Percentiles rank a stretch among this genome's conserved stretches.
These are phyloP conservation scores for Capsicum rhomboideum DNA, from an alignment of 257 asterid species.

Conservation along the genomic window DNA sequence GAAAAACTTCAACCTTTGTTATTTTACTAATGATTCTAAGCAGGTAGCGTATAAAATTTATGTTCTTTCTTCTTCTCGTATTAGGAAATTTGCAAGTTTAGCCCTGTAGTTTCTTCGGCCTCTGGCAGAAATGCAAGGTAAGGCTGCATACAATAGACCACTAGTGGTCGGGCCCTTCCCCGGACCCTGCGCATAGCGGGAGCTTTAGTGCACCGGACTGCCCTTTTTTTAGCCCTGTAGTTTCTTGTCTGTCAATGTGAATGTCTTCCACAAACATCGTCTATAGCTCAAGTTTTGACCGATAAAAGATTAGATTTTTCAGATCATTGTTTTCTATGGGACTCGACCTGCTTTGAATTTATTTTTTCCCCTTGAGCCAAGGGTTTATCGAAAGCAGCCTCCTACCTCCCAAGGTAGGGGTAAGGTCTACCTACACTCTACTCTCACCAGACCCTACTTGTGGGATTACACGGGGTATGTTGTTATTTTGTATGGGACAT, in stretches of 20 bases:
- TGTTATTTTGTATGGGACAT: background rate
- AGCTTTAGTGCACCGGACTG: too few species aligned
- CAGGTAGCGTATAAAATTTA: too few species aligned
- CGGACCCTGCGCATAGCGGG: too few species aligned
- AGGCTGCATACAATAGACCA: too few species aligned
- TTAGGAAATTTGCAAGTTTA: background rate
- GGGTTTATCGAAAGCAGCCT: too few species aligned
- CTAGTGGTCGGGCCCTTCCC: too few species aligned
- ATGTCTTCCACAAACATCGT: background rate
- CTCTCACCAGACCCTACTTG: too few species aligned
- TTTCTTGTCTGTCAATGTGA: background rate
- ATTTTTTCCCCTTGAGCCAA: too few species aligned
- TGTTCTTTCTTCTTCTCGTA: background rate
- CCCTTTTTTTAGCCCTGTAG: background rate
- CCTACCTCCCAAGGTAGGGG: too few species aligned
- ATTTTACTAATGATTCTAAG: background rate
- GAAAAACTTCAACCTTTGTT: background rate
- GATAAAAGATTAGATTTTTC: background rate
- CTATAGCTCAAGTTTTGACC: background rate
- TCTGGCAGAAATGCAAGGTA: too few species aligned
- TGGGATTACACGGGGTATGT: too few species aligned
- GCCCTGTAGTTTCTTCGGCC: background rate
- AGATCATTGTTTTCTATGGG: background rate
- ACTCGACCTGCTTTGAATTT: background rate
- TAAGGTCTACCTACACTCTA: too few species aligned